Percentiles rank a stretch among this genome's conserved stretches.
Evolutionary conservation across 345 rosid genomes (phyloP).

Genomic region (Moringa oleifera): DNA sequence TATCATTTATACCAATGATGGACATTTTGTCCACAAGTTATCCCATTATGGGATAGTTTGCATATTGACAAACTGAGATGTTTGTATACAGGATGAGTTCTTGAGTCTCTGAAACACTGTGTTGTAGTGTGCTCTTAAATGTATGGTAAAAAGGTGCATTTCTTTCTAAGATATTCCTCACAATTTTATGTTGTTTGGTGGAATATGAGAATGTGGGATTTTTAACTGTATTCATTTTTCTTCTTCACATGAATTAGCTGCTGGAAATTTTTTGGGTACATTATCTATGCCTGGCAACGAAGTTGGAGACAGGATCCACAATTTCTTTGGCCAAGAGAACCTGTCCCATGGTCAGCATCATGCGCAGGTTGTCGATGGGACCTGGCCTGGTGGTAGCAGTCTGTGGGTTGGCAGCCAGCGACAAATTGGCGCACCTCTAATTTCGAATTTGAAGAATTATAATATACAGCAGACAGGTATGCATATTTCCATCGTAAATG

Average conservation of each 20-base stretch:
- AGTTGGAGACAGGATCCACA: conserved; percentile 85
- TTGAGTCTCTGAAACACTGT: conserved; percentile 15
- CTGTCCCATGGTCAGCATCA: conserved; percentile 62
- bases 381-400: conserved; percentile 58
- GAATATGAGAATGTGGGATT: conserved; percentile 7
- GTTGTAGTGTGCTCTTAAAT: conserved; percentile 27
- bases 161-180: neutral
- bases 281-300: conserved; percentile 97
- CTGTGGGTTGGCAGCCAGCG: conserved; percentile 53
- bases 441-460: conserved; percentile 52
- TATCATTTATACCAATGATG: no score
- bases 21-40: no score
- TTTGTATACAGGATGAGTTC: conserved; percentile 16
- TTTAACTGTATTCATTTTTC: conserved; percentile 15
- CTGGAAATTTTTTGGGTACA: conserved; percentile 25
- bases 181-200: neutral
- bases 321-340: conserved; percentile 74
- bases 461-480: conserved; percentile 63
- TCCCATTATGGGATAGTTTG: neutral
- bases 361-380: conserved; percentile 51
- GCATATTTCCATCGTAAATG: conserved; percentile 6
- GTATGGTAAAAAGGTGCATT: conserved; percentile 24
- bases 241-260: conserved; percentile 22
- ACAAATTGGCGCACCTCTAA: conserved; percentile 47
- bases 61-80: neutral